These are phyloP conservation scores for Macroventuria anomochaeta DNA, from an alignment of 2,329 filamentous ascomycete species.

Conservation along the genomic window DNA sequence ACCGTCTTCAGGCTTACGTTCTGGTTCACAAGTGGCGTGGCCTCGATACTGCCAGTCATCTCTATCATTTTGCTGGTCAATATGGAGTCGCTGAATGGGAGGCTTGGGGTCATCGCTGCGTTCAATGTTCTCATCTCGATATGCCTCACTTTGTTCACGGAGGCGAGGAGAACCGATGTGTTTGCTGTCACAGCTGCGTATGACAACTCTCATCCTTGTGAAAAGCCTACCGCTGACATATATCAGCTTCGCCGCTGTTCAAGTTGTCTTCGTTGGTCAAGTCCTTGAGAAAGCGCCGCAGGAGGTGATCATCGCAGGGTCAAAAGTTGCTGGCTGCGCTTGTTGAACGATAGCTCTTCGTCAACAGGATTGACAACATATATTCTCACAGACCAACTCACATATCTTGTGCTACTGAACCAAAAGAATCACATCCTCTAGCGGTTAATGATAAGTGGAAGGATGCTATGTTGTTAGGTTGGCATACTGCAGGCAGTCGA, in stretches of 20 bases:
- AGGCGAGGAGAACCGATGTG: conserved; percentile 18
- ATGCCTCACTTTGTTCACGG: conserved; percentile 15
- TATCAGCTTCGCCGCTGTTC: background rate
- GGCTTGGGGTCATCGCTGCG: conserved; percentile 15
- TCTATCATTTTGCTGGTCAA: background rate
- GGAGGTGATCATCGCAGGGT: background rate
- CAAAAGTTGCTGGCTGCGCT: background rate
- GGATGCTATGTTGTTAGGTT: too few relatives aligned
- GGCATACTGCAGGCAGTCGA: too few relatives aligned
- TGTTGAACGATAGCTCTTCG: too few relatives aligned
- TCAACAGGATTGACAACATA: too few relatives aligned
- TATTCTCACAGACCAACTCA: too few relatives aligned
- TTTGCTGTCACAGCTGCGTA: conserved; percentile 24
- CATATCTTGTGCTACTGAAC: too few relatives aligned
- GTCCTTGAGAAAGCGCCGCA: background rate
- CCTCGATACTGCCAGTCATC: background rate
- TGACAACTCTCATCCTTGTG: background rate
- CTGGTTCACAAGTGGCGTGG: background rate
- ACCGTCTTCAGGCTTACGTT: background rate
- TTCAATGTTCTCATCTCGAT: conserved; percentile 21
- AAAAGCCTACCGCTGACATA: background rate
- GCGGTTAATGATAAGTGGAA: too few relatives aligned
- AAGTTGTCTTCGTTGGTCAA: background rate
- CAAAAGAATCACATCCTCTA: too few relatives aligned
- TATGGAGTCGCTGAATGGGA: background rate